Evolutionary conservation across 805 yeast species (phyloP).

Genomic region (Candida golubevii): DNA sequence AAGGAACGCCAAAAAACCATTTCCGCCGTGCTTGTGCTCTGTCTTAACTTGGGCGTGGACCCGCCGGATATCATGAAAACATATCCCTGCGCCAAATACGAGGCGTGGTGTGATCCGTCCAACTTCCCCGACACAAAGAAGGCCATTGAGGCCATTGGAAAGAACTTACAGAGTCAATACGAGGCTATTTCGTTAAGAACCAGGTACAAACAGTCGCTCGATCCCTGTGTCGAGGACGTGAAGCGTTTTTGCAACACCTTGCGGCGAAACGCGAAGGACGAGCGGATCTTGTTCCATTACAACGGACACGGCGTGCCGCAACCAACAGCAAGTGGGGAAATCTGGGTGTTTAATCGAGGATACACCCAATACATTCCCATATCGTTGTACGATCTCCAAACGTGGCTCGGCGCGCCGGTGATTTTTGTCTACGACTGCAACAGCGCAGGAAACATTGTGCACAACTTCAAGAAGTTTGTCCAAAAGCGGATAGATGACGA

Average conservation of each 20-base stretch:
- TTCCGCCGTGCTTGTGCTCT: constrained; percentile 85
- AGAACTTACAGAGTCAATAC: constrained; percentile 79
- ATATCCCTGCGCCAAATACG: constrained; percentile 85
- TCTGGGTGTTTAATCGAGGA: constrained; percentile 97
- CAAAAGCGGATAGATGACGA: constrained; percentile 88
- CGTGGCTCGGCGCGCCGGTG: constrained; percentile 98
- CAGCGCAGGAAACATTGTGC: constrained; percentile 89
- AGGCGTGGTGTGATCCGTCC: constrained; percentile 91
- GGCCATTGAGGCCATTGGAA: constrained; percentile 89
- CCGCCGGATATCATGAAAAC: constrained; percentile 95
- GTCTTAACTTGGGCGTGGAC: constrained; percentile 90
- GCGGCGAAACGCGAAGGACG: constrained; percentile 88
- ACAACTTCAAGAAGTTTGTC: constrained; percentile 83
- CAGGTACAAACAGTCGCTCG: constrained; percentile 83
- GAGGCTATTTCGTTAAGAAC: constrained; percentile 85
- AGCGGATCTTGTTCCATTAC: constrained; percentile 87
- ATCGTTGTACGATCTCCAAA: constrained; percentile 87
- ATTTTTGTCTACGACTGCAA: constrained; percentile 92
- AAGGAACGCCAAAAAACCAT: constrained; percentile 89
- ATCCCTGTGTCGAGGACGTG: constrained; percentile 93
- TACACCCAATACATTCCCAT: constrained; percentile 98
- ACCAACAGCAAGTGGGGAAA: constrained; percentile 93
- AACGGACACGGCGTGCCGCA: constrained; percentile 99
- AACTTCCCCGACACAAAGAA: constrained; percentile 78
- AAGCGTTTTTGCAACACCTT: constrained; percentile 86